Percentiles rank a stretch among this genome's conserved stretches.
phyloP scores from a whole-genome alignment of 768 basidiomycete genomes.

The Xerocomus brunneocitrinus region DNA sequence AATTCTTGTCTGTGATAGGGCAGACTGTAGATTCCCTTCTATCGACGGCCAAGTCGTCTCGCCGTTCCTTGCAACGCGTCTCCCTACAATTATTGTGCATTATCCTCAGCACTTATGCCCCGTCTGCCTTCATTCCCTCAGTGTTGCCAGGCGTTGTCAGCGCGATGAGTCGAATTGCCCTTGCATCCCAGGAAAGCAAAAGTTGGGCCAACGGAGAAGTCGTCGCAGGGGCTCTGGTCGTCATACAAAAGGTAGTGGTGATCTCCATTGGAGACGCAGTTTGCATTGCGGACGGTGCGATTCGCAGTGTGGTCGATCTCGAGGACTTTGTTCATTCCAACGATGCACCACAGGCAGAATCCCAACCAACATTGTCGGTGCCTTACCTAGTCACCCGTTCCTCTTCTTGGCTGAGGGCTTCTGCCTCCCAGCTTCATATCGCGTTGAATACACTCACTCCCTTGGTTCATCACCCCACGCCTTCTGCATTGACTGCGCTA shows the following conservation, averaged over 20 bases:
- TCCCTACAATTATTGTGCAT: slow-evolving; percentile 57
- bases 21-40: slow-evolving; percentile 79
- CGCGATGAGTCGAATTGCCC: slow-evolving; percentile 64
- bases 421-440: slow-evolving; percentile 77
- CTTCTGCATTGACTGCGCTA: slow-evolving; percentile 58
- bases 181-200: slow-evolving; percentile 49
- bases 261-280: slow-evolving; percentile 63
- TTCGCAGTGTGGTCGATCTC: slow-evolving; percentile 51
- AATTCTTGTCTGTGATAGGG: slow-evolving; percentile 74
- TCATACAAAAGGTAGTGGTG: slow-evolving; percentile 52
- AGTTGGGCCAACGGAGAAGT: slow-evolving; percentile 72
- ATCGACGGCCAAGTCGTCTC: slow-evolving; percentile 47
- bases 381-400: slow-evolving; percentile 56
- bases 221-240: slow-evolving; percentile 52
- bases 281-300: slow-evolving; percentile 57
- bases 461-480: slow-evolving; percentile 66
- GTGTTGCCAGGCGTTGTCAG: slow-evolving; percentile 85
- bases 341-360: slow-evolving; percentile 9
- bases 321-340: slow-evolving; percentile 53
- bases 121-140: slow-evolving; percentile 53
- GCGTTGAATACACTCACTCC: slow-evolving; percentile 74
- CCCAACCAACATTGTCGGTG: slow-evolving; percentile 24
- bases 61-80: slow-evolving; percentile 55
- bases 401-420: slow-evolving; percentile 74
- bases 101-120: slow-evolving; percentile 46